phyloP scores from a whole-genome alignment of 2,329 filamentous ascomycete genomes.

The Cryphonectria radicalis region DNA sequence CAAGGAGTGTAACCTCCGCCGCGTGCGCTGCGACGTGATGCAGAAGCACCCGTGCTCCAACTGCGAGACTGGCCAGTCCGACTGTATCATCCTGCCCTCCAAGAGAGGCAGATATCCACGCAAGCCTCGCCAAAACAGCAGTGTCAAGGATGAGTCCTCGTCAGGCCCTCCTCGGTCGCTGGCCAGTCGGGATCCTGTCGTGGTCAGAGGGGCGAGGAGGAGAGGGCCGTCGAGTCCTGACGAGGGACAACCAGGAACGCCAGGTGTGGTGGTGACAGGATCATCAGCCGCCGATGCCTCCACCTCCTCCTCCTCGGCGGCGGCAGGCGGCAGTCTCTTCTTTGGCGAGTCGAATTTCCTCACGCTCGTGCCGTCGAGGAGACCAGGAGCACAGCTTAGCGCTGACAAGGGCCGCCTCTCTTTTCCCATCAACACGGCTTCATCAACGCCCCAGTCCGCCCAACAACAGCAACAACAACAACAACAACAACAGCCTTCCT shows the following conservation, averaged over 20 bases:
- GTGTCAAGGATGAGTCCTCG: slow-evolving; percentile 12
- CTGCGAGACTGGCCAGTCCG: slow-evolving; percentile 27
- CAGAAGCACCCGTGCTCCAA: slow-evolving; percentile 32
- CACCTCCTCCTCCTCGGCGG: slow-evolving; percentile 21
- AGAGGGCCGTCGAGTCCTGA: not conserved
- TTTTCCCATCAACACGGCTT: slow-evolving; percentile 27
- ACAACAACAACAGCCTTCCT: not conserved
- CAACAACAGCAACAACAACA: not conserved
- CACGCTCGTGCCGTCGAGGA: slow-evolving; percentile 36
- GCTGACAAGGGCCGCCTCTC: slow-evolving; percentile 29
- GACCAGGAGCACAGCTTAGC: slow-evolving; percentile 1
- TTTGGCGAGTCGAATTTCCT: slow-evolving; percentile 47
- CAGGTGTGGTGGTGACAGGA: slow-evolving; percentile 3
- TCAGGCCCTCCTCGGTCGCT: not conserved
- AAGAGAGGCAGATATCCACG: slow-evolving; percentile 32
- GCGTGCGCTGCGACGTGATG: slow-evolving; percentile 33
- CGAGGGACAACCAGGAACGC: not conserved
- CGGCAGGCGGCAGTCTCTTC: slow-evolving; percentile 38
- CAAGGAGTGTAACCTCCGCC: slow-evolving; percentile 32
- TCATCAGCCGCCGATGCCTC: slow-evolving; percentile 30
- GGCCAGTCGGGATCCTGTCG: not conserved
- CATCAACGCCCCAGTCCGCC: slow-evolving; percentile 25
- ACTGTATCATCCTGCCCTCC: slow-evolving; percentile 31
- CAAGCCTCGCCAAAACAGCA: slow-evolving; percentile 22
- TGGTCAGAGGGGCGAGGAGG: not conserved